Evolutionary conservation across 139 green algal species (phyloP), one percentile per base, ranked within the genome.

Genomic region (Zygnema cylindricum): DNA sequence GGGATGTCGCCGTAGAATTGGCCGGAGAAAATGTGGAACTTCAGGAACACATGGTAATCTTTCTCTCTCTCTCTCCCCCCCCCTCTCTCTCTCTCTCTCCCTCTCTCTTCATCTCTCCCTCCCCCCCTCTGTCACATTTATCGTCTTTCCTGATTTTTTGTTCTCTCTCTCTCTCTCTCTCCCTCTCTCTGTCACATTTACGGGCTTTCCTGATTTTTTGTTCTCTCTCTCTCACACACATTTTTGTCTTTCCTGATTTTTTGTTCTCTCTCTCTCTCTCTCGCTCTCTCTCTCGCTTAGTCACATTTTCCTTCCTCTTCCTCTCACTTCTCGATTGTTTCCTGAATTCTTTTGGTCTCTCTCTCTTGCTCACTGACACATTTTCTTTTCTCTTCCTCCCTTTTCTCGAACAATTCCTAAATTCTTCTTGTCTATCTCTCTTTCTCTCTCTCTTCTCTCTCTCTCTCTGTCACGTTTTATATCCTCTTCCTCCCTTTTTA

Each of bases 41-140:
- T 3, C 71, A 79, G 38, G 71, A 79, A 16, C 21, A 16, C 71
- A 41, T 79, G 71, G 71, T 79, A 16, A n/a, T n/a, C n/a, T n/a
- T n/a, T n/a, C 57, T 73, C 30, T 25, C 57, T 35, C 57, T 30
- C 30, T 30, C 57, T 30, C 57, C 30, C 30, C 57, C 25, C 57
- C 57, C 57, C 57, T 73, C 30, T 73, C 25, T 30, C 57, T 73
- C 57, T 35, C 57, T 25, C 57, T 30, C 30, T 25, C 57, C 57
- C 30, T 25, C 57, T 30, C 57, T 35, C 57, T 30, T 73, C 57
- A 25, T 73, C 30, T 30, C 57, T 73, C 30, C 57, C 57, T 73
- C 30, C 30, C 30, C 57, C 25, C 57, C 30, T 25, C 30, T 73
- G 30, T 35, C 30, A 30, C 57, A 35, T 25, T 73, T 30, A 25